Evolutionary conservation across 202 grass and related monocot species (phyloP).

Genomic region (Dendrocalamus latiflorus): DNA sequence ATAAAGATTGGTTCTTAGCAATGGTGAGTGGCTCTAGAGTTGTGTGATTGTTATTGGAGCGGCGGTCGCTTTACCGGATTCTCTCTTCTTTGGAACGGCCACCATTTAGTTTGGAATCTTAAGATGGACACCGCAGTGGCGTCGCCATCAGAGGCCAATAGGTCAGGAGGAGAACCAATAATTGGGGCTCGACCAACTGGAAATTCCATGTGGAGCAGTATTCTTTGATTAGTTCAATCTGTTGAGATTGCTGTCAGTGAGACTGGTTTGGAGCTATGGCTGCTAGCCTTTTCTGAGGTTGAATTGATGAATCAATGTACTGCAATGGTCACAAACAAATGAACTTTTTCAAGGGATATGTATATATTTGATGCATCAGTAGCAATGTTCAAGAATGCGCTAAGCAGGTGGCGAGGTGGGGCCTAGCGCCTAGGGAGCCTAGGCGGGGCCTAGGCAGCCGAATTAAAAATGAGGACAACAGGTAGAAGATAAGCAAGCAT

Average conservation of each 20-base stretch:
- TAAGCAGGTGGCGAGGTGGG: no score
- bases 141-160: slow-evolving; percentile 18
- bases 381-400: no score
- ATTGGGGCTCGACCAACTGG: not conserved
- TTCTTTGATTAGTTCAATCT: no score
- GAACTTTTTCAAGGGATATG: not conserved
- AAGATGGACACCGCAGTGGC: slow-evolving; percentile 17
- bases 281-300: not conserved
- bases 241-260: no score
- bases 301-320: no score
- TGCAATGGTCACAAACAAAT: not conserved
- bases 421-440: no score
- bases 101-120: slow-evolving; percentile 43
- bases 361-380: not conserved
- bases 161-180: slow-evolving; percentile 8
- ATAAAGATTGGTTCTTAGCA: not conserved
- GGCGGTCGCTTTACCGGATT: slow-evolving; percentile 28
- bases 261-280: not conserved
- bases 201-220: no score
- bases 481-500: no score
- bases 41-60: slow-evolving; percentile 11
- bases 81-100: slow-evolving; percentile 9
- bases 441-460: no score
- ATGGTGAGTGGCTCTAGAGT: not conserved
- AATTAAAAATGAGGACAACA: no score